Base-by-base conservation (phyloP, 1,284 basidiomycete species). In the Albatrellus sp. region DNA sequence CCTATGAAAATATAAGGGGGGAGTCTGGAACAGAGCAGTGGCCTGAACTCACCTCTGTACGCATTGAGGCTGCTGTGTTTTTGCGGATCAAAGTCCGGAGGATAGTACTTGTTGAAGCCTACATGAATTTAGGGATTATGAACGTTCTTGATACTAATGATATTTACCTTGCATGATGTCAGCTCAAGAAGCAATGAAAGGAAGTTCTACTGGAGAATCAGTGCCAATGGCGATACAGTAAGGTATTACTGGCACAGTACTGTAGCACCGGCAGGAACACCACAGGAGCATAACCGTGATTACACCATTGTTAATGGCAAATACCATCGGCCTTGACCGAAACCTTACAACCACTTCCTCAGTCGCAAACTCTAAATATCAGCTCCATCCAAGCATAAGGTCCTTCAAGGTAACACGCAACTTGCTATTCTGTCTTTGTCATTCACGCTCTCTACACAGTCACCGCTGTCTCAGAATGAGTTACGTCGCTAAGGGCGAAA, bases 401-500 rank as follows among this genome's bases (percentile, higher is more conserved):
- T 42, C 60, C 58, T 57, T 55, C 56, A 58, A 50, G 44, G 51
- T 51, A 30, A 24, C 24, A 24, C 24, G 7, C 24, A 24, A 24
- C 24, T 24, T 24, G 7, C 24, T 24, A 7, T 24, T 7, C 24
- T 43, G 45, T 31, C 14, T 41, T 40, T 11, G 34, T 13, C 13
- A 28, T 40, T 20, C 24, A n/a, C 30, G 14, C 33, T 20, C 14
- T 36, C 19, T 16, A 37, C 10, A 31, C 44, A 82, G 77, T 82
- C 78, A 80, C 76, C 76, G 72, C 81, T 85, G 74, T 80, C 82
- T 85, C 51, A 88, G 70, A 75, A 97, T 97, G 93, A 90, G 87
- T 86, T 91, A 93, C 88, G 93, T 96, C 90, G 90, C 93, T 78
- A 96, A 94, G 84, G 88, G 82, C 67, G 86, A 93, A 72, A 92